Evolutionary conservation across 1,284 basidiomycete genomes (phyloP).

Genomic region (Rhodotorula sp.): DNA sequence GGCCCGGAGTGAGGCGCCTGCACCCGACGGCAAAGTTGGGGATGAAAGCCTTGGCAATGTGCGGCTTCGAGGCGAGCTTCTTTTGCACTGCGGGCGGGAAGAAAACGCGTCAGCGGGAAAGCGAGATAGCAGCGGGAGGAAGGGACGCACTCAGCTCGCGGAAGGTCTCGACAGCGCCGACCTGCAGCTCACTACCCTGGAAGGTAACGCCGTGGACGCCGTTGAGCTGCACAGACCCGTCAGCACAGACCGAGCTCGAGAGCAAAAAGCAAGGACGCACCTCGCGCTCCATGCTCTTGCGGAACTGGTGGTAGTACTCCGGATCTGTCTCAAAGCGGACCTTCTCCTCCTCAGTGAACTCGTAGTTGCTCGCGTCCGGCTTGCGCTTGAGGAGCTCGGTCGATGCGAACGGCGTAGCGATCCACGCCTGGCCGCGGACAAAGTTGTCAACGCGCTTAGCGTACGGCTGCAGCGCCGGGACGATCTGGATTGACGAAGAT

Average conservation of each 20-base stretch:
- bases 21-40: conserved; percentile 64
- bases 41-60: conserved; percentile 59
- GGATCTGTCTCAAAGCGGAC: conserved; percentile 57
- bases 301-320: conserved; percentile 58
- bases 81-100: conserved; percentile 51
- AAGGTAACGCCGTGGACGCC: conserved; percentile 57
- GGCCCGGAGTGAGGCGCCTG: conserved; percentile 63
- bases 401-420: conserved; percentile 58
- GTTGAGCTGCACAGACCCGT: conserved; percentile 49
- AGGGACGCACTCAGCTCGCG: conserved; percentile 51
- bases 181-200: conserved; percentile 56
- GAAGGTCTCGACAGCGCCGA: conserved; percentile 54
- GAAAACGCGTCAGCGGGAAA: not conserved
- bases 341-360: conserved; percentile 62
- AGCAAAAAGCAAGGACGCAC: conserved; percentile 41
- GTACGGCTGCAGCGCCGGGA: conserved; percentile 61
- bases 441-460: conserved; percentile 61
- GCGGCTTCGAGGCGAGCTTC: conserved; percentile 61
- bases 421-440: conserved; percentile 64
- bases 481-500: conserved; percentile 66
- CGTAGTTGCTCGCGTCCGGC: conserved; percentile 29
- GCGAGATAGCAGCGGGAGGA: not conserved
- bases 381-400: conserved; percentile 43
- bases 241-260: not conserved
- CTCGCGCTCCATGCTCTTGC: conserved; percentile 58